Percentiles rank a stretch among this genome's conserved stretches.
Evolutionary conservation across 345 rosid genomes (phyloP).

Genomic region (Hevea brasiliensis): DNA sequence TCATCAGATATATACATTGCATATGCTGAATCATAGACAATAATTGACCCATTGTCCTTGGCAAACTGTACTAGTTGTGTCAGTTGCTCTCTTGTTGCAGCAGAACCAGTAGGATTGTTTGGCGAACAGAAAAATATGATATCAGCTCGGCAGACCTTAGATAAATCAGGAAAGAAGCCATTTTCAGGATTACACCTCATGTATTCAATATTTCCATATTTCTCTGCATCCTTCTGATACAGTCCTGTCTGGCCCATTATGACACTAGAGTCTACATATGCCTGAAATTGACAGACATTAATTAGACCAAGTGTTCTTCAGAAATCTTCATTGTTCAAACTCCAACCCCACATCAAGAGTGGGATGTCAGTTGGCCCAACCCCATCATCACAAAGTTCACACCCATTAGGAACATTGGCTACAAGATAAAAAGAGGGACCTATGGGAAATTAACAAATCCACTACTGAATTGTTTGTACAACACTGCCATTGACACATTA

Average conservation of each 20-base stretch:
- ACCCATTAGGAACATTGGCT: not conserved
- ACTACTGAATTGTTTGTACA: not conserved
- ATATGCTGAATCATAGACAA: conserved; percentile 92
- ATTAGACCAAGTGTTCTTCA: not conserved
- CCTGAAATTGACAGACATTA: conserved; percentile 44
- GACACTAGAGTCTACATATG: conserved; percentile 95
- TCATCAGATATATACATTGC: conserved; percentile 85
- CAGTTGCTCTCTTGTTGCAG: conserved; percentile 89
- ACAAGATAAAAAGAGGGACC: not conserved
- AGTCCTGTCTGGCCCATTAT: conserved; percentile 92
- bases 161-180: conserved; percentile 91
- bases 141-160: conserved; percentile 66
- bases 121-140: conserved; percentile 96
- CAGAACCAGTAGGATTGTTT: conserved; percentile 92
- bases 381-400: not conserved
- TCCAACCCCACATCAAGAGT: not conserved
- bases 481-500: not conserved
- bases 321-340: not conserved
- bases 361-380: no score
- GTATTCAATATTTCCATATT: conserved; percentile 77
- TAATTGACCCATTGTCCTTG: conserved; percentile 84
- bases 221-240: conserved; percentile 60
- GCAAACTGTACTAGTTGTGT: conserved; percentile 73
- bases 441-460: not conserved
- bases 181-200: conserved; percentile 95